Evolutionary conservation across 768 basidiomycete species (phyloP).

Genomic region (Chalciporus chontae): DNA sequence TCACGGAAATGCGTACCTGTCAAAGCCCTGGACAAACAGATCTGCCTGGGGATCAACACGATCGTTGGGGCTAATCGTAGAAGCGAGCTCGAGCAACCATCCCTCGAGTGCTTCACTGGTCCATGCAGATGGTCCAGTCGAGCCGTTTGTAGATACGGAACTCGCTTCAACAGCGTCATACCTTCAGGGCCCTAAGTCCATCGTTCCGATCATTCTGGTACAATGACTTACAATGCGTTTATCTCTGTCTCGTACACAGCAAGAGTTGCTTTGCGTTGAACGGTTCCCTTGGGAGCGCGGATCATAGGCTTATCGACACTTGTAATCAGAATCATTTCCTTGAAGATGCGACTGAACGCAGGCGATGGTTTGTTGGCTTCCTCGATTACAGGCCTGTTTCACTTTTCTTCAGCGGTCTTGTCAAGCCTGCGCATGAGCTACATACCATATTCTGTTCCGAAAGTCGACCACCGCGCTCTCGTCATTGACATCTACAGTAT

Average conservation of each 20-base stretch:
- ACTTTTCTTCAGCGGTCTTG: neutral
- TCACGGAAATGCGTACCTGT: conserved; percentile 27
- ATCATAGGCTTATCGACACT: conserved; percentile 39
- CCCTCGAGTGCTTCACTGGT: conserved; percentile 9
- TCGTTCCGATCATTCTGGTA: neutral
- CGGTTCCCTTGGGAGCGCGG: conserved; percentile 44
- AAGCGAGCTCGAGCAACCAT: conserved; percentile 30
- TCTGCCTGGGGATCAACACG: conserved; percentile 17
- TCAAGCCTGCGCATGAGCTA: neutral
- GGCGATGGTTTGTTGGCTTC: conserved; percentile 42
- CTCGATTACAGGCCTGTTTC: conserved; percentile 37
- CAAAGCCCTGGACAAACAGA: conserved; percentile 35
- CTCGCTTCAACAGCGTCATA: conserved; percentile 33
- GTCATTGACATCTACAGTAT: conserved; percentile 20
- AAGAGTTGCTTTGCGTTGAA: conserved; percentile 39
- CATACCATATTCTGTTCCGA: conserved; percentile 32
- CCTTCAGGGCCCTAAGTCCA: conserved; percentile 9
- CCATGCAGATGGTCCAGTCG: conserved; percentile 26
- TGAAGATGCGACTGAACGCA: conserved; percentile 43
- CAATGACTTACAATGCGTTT: conserved; percentile 36
- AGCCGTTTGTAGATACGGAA: conserved; percentile 13
- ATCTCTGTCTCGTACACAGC: conserved; percentile 44
- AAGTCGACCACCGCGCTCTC: conserved; percentile 25
- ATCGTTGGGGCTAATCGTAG: conserved; percentile 5
- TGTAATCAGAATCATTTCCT: conserved; percentile 53